Evolutionary conservation across 352 stramenopile species (phyloP).

Genomic region (Phytopythium boreale): DNA sequence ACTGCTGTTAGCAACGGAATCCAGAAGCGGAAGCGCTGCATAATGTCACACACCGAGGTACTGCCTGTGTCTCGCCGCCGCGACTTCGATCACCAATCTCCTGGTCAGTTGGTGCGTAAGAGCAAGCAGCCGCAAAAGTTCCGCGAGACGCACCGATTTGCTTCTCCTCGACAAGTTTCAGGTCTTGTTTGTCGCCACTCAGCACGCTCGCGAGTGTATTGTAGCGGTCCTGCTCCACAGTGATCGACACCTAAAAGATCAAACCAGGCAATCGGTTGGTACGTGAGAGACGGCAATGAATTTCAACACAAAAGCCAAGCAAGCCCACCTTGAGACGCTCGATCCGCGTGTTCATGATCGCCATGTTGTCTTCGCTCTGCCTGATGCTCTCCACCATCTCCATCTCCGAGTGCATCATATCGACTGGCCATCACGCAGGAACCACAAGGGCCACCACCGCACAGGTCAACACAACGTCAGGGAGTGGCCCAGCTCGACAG

Average conservation of each 20-base stretch:
- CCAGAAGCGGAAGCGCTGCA: too few relatives aligned
- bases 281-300: neutral
- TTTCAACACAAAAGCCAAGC: neutral
- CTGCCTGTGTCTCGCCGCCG: constrained; percentile 37
- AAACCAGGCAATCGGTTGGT: neutral
- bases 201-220: constrained; percentile 28
- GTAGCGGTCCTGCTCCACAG: constrained; percentile 35
- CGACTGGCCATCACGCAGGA: constrained; percentile 27
- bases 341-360: constrained; percentile 36
- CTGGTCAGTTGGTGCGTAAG: neutral
- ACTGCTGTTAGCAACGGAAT: neutral
- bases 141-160: constrained; percentile 23
- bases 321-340: constrained; percentile 38
- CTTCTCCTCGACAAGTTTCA: constrained; percentile 42
- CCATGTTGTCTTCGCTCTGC: constrained; percentile 54
- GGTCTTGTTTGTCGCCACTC: constrained; percentile 20
- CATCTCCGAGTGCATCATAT: constrained; percentile 80
- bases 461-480: neutral
- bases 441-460: neutral
- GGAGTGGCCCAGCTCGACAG: neutral
- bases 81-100: constrained; percentile 19
- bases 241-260: constrained; percentile 33
- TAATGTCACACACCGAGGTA: constrained; percentile 22
- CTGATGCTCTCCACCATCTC: constrained; percentile 67
- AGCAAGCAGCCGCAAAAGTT: too few relatives aligned